Base-by-base conservation (phyloP, 352 stramenopile species). In the Globisporangium paddicum region DNA sequence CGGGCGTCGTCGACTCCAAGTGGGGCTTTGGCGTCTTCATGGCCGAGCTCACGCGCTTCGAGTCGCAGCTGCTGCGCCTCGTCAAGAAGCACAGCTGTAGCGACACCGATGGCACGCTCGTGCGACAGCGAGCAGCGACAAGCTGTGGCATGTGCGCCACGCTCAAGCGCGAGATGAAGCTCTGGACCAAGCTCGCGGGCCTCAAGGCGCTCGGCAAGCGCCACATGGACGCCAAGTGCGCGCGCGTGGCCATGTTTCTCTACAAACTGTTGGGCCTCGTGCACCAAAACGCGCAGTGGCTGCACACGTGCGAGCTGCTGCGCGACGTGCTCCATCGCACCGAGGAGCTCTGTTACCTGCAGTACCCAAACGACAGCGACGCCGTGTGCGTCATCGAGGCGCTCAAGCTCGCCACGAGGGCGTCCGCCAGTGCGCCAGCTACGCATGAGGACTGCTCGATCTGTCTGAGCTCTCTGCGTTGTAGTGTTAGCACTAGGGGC, bases 201-300 rank as follows among this genome's bases (percentile, higher is more conserved):
- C 74, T 85, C 30, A 69, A 71, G 44, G 56, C 66, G 7, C 64
- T 87, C 45, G 78, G 62, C 37, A 83, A 83, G 35, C 61, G 53
- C 30, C 67, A 85, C 59, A 71, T 82, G 54, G 58, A 73, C 25
- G 67, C 68, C 26, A 90, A 90, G 62, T 80, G 75, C 28, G 56
- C 61, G 28, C 69, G 66, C 38, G 67, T 88, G 45, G 66, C 63
- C 48, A 23, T 62, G 37, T 79, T 88, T 54, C 76, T 91, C 28
- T 47, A 69, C 16, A 69, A 76, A 23, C 50, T 87, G 23, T 77
- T 91, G 23, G 37, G 45, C 16, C 38, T 84, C 54, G 55, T 89
- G 9, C 62, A 60, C 35, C 41, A 46, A 0, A 52, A 73, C 35
- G 75, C 79, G n/a, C 55, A 73, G 47, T 82, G 66, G 67, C 58